Conservation (phyloP, 139 green algal genomes). For the Haematococcus sp. region DNA sequence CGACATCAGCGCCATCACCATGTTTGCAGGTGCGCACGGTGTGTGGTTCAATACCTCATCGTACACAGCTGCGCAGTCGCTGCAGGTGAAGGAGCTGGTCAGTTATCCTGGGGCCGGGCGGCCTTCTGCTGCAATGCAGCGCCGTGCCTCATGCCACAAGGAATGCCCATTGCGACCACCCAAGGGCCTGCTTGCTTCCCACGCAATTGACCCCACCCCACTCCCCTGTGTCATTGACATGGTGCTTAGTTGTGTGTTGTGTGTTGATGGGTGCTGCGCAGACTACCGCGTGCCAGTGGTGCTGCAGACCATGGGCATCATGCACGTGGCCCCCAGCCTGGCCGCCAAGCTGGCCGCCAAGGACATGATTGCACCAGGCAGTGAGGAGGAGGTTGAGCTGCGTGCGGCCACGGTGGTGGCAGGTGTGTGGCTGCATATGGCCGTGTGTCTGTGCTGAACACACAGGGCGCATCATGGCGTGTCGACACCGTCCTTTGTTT, state of each 20-base stretch:
- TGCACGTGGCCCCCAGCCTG: conserved; percentile 53
- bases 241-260: too few species aligned
- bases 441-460: background rate
- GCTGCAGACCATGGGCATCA: conserved; percentile 62
- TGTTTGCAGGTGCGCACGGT: conserved; percentile 83
- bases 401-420: conserved; percentile 62
- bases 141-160: too few species aligned
- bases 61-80: background rate
- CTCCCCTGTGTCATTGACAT: too few species aligned
- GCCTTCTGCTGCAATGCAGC: background rate
- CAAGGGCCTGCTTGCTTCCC: background rate
- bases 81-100: background rate
- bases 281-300: conserved; percentile 84
- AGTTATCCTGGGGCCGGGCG: background rate
- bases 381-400: conserved; percentile 76
- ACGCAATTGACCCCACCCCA: too few species aligned
- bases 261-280: conserved; percentile 20
- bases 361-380: conserved; percentile 45
- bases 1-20: conserved; percentile 85
- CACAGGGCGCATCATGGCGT: too few species aligned
- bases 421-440: conserved; percentile 52
- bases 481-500: too few species aligned
- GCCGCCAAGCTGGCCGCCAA: conserved; percentile 26
- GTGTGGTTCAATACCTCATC: background rate
- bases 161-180: background rate